Base-by-base conservation (phyloP, 176 grass and related monocot genomes). In the Triticum urartu region DNA sequence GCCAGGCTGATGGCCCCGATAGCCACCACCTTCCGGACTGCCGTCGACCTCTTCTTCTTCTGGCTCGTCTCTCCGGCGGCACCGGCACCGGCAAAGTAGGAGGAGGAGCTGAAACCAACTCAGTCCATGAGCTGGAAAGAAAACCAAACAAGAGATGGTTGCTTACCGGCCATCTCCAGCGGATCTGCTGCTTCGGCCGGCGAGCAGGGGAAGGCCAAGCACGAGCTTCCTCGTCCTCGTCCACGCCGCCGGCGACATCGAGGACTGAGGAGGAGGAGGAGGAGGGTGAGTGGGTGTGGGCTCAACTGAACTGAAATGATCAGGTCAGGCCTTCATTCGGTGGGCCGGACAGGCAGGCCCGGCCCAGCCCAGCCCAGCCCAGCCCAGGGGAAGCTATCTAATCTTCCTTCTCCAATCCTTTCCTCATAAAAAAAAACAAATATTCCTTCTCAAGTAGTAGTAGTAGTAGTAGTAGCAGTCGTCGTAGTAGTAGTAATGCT, bases 1-100 rank as follows among this genome's bases (percentile, higher is more conserved):
- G 91, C 88, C 24, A 98, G 58, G 90, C 93, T 98, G 64, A 98
- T 86, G 47, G 90, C 68, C 26, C 78, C 91, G 21, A 94, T 92
- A 7, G 69, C 86, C 17, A 98, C 11, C 14, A 92, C 45, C 48
- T 84, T 42, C 40, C 40, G 9, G 40, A 42, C 40, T 42, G 40
- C 40, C 40, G 40, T 42, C 2, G 40, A 42, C 82, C 91, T 94
- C 72, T 48, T 75, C 40, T 21, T 52, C 54, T 21, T 6, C n/a
- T n/a, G n/a, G n/a, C n/a, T n/a, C n/a, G n/a, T n/a, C 6, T 70
- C 69, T 34, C 74, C 61, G 48, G 14, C 48, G 48, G 48, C 13
- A 50, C 47, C 47, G 12, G 43, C 43, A 47, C 40, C 68, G 20
- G 77, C 35, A 0, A 64, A 67, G 61, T 80, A 88, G 22, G 43